These are phyloP conservation scores for Rhizoclosmatium sp. DNA, from an alignment of 192 early-diverging fungal genomes.

Conservation along the genomic window DNA sequence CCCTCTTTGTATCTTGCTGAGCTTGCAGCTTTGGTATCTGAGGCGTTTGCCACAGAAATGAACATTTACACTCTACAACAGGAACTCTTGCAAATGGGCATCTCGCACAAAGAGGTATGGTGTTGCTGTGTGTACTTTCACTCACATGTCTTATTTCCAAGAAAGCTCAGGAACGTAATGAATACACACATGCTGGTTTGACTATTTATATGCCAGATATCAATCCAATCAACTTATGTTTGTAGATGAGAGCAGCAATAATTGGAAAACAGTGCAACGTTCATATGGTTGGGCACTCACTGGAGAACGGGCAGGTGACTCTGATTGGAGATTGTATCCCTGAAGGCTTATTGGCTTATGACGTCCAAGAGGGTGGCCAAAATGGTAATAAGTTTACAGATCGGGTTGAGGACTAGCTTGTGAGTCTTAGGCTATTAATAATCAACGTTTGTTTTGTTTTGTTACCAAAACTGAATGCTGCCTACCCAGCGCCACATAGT, in stretches of 20 bases:
- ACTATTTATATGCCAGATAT: neutral
- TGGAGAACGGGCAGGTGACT: neutral
- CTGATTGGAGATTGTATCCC: neutral
- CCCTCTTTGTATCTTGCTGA: too few relatives aligned
- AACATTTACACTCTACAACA: too few relatives aligned
- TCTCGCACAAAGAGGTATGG: too few relatives aligned
- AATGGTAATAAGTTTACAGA: neutral
- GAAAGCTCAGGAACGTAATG: neutral
- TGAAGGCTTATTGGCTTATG: neutral
- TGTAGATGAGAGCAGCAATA: neutral
- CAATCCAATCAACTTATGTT: neutral
- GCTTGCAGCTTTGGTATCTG: too few relatives aligned
- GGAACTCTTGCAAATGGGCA: too few relatives aligned
- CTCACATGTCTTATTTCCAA: neutral
- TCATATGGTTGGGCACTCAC: neutral
- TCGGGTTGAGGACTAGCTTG: neutral
- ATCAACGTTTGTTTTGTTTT: neutral
- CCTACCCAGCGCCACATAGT: neutral
- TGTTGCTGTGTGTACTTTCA: too few relatives aligned
- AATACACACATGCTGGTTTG: neutral
- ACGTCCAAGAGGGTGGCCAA: neutral
- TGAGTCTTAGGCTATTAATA: neutral
- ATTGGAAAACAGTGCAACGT: neutral
- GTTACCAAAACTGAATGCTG: constrained; percentile 3
- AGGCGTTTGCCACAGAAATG: too few relatives aligned